Evolutionary conservation across 495 filamentous ascomycete species (phyloP).

Genomic region (Thozetella sp.): DNA sequence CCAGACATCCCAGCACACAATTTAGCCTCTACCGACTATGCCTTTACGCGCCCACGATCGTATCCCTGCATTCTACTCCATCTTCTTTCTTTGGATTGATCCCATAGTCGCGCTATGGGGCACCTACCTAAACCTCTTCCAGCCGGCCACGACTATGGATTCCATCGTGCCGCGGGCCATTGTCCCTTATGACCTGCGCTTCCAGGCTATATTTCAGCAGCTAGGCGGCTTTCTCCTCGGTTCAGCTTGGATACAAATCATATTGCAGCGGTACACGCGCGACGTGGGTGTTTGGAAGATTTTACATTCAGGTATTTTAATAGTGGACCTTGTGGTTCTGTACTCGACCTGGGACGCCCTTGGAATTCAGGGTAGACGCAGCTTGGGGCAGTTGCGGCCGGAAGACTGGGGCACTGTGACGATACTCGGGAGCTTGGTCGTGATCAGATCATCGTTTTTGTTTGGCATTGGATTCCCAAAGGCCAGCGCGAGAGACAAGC

Average conservation of each 20-base stretch:
- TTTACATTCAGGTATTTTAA: neutral
- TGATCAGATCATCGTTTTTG: neutral
- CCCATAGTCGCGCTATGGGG: slow-evolving; percentile 23
- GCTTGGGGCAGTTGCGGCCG: neutral
- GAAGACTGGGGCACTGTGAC: slow-evolving; percentile 1
- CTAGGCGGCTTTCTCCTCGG: neutral
- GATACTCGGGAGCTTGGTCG: neutral
- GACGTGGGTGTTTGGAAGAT: slow-evolving; percentile 7
- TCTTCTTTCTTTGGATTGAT: slow-evolving; percentile 24
- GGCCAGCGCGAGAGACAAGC: no score
- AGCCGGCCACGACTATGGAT: slow-evolving; percentile 9
- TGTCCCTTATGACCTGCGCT: neutral
- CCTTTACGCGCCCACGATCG: neutral
- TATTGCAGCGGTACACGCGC: neutral
- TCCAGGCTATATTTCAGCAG: neutral
- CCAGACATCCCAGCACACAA: no score
- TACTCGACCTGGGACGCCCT: neutral
- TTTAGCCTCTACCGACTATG: no score
- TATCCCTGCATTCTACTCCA: slow-evolving; percentile 10
- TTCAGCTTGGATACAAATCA: neutral
- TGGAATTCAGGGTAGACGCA: neutral
- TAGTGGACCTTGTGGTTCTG: neutral
- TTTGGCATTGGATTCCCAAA: neutral
- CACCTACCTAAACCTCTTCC: slow-evolving; percentile 25
- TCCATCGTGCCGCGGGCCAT: neutral